Base-by-base conservation (phyloP, 352 stramenopile genomes). In the Peronospora farinosa region DNA sequence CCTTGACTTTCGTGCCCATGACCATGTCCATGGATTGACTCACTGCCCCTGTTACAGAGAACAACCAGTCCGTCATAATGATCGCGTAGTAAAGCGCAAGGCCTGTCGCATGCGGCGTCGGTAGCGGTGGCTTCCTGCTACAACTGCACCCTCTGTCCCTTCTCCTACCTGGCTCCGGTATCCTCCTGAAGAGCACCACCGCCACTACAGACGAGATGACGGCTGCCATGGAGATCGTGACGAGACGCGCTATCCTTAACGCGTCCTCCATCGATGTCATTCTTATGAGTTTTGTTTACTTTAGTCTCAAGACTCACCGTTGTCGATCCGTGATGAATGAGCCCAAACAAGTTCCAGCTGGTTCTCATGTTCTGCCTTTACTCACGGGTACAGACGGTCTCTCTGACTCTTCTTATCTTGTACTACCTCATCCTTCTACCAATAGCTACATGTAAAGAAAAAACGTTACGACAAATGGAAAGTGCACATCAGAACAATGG, bases 11-110 rank as follows among this genome's bases (percentile, higher is more conserved):
- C 16, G 63, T 55, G 17, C 69, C 67, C 57, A 81, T 72, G 39
- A 76, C 69, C 49, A 86, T 61, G 40, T 79, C 51, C 52, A 80
- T 69, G 3, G 75, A 72, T 35, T 82, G 65, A 47, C 69, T 75
- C 40, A 84, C 47, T 3, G 78, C 68, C 3, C 72, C 72, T n/a
- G 65, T 54, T 27, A 64, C 59, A 4, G 65, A 65, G 44, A 86
- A 78, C 16, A 82, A 51, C 64, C 67, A 75, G 62, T 86, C 74
- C 7, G 70, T 72, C 45, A 84, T 69, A 7, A 80, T 54, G 33
- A 80, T 63, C 17, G 65, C 74, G 50, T 74, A 76, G 49, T 74
- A 84, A 28, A 86, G 69, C 31, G 72, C 72, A 23, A 64, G 67
- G 8, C 75, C 58, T n/a, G 63, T 67, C 8, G 45, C 52, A 35